Conservation (phyloP, 495 filamentous ascomycete genomes). For the Podospora appendiculata region DNA sequence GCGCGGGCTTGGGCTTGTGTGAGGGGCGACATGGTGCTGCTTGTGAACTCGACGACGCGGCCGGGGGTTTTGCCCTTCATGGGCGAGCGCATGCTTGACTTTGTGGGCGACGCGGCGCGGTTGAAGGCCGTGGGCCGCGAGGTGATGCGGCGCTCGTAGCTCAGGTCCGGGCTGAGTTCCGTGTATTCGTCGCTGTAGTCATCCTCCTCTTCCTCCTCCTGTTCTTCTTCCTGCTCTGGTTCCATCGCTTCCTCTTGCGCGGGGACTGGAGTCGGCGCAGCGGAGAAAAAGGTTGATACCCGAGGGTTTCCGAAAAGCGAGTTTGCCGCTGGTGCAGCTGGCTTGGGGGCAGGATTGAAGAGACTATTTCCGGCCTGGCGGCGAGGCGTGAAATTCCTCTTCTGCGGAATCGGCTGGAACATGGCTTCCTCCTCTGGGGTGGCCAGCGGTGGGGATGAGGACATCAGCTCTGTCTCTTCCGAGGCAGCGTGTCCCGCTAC, state of each 20-base stretch:
- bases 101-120: slow-evolving; percentile 36
- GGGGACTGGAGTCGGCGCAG: background rate
- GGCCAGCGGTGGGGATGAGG: slow-evolving; percentile 8
- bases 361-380: slow-evolving; percentile 22
- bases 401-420: slow-evolving; percentile 30
- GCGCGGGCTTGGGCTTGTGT: slow-evolving; percentile 22
- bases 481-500: too few relatives aligned
- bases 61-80: slow-evolving; percentile 41
- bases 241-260: background rate
- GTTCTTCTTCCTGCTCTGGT: background rate
- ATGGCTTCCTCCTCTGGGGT: slow-evolving; percentile 18
- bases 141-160: slow-evolving; percentile 7
- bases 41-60: slow-evolving; percentile 39
- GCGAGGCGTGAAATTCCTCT: slow-evolving; percentile 43
- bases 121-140: slow-evolving; percentile 12
- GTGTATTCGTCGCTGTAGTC: slow-evolving; percentile 6
- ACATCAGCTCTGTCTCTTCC: too few relatives aligned
- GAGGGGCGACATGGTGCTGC: slow-evolving; percentile 27
- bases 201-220: background rate
- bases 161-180: background rate
- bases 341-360: slow-evolving; percentile 15
- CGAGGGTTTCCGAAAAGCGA: slow-evolving; percentile 11
- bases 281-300: slow-evolving; percentile 9
- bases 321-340: background rate
- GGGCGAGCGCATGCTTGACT: slow-evolving; percentile 45